Percentiles rank a stretch among this genome's conserved stretches.
Evolutionary conservation across 352 stramenopile genomes (phyloP).

Genomic region (Thalassiosira sp.): DNA sequence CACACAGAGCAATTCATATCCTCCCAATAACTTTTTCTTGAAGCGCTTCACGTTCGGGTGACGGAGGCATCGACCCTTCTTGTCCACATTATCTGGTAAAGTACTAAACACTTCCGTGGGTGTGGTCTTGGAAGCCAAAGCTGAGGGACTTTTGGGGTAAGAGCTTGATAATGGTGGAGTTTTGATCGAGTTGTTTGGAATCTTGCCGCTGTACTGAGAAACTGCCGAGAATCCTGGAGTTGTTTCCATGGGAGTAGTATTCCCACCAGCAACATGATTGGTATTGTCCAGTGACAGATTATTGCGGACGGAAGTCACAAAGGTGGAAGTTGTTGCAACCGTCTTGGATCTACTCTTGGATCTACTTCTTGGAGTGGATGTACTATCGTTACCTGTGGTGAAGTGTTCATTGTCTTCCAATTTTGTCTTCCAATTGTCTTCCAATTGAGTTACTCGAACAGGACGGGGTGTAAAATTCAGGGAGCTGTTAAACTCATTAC

Average conservation of each 20-base stretch:
- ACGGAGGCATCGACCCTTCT: slow-evolving; percentile 9
- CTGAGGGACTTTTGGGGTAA: background rate
- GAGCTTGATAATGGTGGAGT: background rate
- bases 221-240: background rate
- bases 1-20: background rate
- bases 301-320: too few species aligned
- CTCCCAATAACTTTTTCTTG: slow-evolving; percentile 12
- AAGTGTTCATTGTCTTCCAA: background rate
- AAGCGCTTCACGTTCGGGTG: slow-evolving; percentile 13
- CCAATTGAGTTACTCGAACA: background rate
- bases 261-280: background rate
- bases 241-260: background rate
- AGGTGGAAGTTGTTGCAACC: too few species aligned
- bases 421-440: background rate
- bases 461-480: background rate
- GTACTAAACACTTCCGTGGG: slow-evolving; percentile 1
- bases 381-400: background rate
- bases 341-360: too few species aligned
- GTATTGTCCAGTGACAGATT: too few species aligned
- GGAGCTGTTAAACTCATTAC: background rate
- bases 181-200: background rate
- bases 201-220: background rate
- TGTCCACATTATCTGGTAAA: slow-evolving; percentile 15
- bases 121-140: background rate
- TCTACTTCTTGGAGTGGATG: too few species aligned